Conservation (phyloP, 139 green algal species). For the Coccomyxa sp. region DNA sequence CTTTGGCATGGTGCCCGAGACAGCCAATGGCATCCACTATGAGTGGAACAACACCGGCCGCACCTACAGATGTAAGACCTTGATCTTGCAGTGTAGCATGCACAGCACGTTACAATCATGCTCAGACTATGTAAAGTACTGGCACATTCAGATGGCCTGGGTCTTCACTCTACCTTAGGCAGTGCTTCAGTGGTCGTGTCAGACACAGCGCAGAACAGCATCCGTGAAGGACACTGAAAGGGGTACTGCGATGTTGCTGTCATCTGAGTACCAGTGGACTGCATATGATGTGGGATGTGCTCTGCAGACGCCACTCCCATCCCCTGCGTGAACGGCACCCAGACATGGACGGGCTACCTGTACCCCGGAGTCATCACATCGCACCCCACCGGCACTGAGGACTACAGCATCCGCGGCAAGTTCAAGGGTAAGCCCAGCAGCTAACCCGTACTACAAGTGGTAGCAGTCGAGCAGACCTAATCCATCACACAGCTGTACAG, state of each 20-base stretch:
- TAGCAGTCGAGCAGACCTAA: background rate
- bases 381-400: conserved; percentile 58
- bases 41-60: conserved; percentile 8
- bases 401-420: conserved; percentile 49
- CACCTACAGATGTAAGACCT: conserved; percentile 18
- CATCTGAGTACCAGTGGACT: no score
- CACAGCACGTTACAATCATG: no score
- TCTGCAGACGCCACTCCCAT: conserved; percentile 10
- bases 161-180: no score
- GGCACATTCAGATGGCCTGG: no score
- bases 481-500: no score
- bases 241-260: no score
- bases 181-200: no score
- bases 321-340: conserved; percentile 29
- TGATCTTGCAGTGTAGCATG: no score
- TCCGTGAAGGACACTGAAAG: no score
- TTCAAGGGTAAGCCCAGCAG: conserved; percentile 35
- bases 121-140: no score
- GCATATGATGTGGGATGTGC: background rate
- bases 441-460: no score
- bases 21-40: conserved; percentile 10
- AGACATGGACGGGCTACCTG: conserved; percentile 44
- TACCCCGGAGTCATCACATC: conserved; percentile 52
- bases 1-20: background rate
- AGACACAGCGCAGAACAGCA: no score